phyloP scores from a whole-genome alignment of 2,329 filamentous ascomycete genomes.

The Penicillium glabrum region DNA sequence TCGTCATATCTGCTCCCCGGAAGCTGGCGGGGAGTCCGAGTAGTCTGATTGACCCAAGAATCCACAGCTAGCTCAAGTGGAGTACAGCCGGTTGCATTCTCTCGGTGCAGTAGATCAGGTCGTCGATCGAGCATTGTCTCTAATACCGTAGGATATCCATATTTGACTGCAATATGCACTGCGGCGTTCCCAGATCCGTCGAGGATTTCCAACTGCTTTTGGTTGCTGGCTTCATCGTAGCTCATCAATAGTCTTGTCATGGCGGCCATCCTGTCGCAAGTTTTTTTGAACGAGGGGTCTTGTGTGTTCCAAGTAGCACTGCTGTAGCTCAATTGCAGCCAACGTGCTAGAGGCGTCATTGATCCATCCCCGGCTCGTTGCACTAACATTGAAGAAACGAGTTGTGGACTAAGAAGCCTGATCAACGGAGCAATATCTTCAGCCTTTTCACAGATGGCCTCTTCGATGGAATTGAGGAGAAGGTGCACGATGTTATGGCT shows the following conservation, averaged over 20 bases:
- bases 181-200: constrained; percentile 46
- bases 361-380: constrained; percentile 31
- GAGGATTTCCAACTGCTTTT: constrained; percentile 46
- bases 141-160: constrained; percentile 60
- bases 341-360: constrained; percentile 57
- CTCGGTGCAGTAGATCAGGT: constrained; percentile 63
- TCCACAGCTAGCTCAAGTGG: constrained; percentile 56
- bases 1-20: background rate
- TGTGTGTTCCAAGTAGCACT: constrained; percentile 7
- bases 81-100: constrained; percentile 75
- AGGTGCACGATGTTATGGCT: constrained; percentile 71
- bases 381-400: constrained; percentile 31
- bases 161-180: constrained; percentile 38
- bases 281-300: background rate
- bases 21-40: constrained; percentile 7
- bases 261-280: constrained; percentile 14
- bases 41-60: constrained; percentile 27
- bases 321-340: constrained; percentile 39
- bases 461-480: constrained; percentile 38
- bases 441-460: constrained; percentile 29
- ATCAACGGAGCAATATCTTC: constrained; percentile 58
- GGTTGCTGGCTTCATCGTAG: constrained; percentile 54
- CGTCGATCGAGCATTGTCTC: constrained; percentile 50
- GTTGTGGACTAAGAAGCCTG: constrained; percentile 59
- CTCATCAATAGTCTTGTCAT: constrained; percentile 51